Evolutionary conservation across 1,284 basidiomycete species (phyloP).

Genomic region (Malassezia japonica): DNA sequence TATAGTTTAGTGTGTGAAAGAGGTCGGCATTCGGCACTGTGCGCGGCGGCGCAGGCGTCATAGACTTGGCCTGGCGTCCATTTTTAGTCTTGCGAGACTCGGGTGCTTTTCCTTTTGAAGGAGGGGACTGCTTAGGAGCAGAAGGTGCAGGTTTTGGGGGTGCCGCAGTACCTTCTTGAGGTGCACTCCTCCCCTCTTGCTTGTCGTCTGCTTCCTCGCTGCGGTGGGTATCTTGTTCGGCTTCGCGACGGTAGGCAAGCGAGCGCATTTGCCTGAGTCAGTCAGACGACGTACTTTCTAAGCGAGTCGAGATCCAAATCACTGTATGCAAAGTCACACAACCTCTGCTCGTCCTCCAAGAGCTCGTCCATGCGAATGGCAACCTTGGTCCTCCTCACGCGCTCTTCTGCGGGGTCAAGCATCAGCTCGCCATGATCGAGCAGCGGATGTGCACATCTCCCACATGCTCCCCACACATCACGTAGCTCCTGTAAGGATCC

Average conservation of each 20-base stretch:
- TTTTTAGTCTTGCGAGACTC: no score
- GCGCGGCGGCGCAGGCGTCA: background rate
- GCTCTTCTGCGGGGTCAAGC: conserved; percentile 46
- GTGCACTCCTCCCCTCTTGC: no score
- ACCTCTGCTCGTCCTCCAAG: conserved; percentile 65
- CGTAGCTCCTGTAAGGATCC: background rate
- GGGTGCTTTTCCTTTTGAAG: no score
- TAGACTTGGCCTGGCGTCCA: no score
- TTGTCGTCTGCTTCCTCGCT: no score
- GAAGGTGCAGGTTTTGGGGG: no score
- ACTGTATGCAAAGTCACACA: conserved; percentile 67
- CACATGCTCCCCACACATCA: conserved; percentile 15
- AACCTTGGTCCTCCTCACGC: conserved; percentile 60
- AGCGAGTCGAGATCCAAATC: conserved; percentile 63
- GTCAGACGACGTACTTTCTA: conserved; percentile 52
- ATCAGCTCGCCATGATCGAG: conserved; percentile 59
- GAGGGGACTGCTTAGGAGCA: no score
- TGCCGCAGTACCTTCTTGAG: no score
- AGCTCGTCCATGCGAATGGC: conserved; percentile 75
- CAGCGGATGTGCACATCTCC: conserved; percentile 62
- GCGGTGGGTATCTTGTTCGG: no score
- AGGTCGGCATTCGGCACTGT: conserved; percentile 18
- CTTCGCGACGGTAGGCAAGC: conserved; percentile 21
- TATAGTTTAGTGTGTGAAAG: conserved; percentile 17
- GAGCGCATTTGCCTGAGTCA: conserved; percentile 23